A percentile compares a stretch with the other conserved stretches of the same genome.
These are phyloP conservation scores for Gliomastix tumulicola DNA, from an alignment of 2,329 filamentous ascomycete species.

Conservation along the genomic window DNA sequence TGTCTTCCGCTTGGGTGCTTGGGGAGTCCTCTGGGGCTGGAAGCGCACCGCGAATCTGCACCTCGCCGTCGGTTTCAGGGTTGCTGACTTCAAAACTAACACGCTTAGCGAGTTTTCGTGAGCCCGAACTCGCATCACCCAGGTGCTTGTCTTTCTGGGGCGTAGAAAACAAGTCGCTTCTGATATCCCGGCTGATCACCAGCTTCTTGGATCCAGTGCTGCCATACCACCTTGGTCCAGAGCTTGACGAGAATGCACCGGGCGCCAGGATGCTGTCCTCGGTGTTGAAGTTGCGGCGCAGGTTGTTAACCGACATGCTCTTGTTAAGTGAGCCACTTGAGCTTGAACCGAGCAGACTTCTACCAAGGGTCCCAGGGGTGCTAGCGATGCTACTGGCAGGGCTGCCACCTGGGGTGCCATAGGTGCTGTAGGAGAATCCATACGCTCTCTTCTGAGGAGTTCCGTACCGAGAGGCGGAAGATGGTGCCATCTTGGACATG, in stretches of 20 bases:
- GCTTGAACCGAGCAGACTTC: conserved; percentile 59
- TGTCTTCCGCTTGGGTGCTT: conserved; percentile 23
- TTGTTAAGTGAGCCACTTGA: conserved; percentile 69
- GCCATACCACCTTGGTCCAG: conserved; percentile 57
- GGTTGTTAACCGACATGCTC: conserved; percentile 81
- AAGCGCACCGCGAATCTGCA: conserved; percentile 23
- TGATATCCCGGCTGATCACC: conserved; percentile 82
- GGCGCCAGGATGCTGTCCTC: conserved; percentile 84
- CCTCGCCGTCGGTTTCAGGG: conserved; percentile 26
- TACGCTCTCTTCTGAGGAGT: conserved; percentile 85
- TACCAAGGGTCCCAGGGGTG: conserved; percentile 60
- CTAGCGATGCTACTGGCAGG: conserved; percentile 57
- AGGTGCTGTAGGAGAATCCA: conserved; percentile 89
- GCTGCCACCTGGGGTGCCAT: conserved; percentile 71
- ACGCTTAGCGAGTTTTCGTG: conserved; percentile 64
- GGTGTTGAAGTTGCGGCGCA: conserved; percentile 72
- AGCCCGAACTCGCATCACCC: conserved; percentile 30
- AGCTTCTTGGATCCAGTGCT: conserved; percentile 76
- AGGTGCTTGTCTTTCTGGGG: conserved; percentile 45
- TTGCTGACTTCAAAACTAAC: conserved; percentile 81
- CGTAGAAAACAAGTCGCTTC: conserved; percentile 62
- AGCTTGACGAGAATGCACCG: conserved; percentile 71
- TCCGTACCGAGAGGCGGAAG: conserved; percentile 68
- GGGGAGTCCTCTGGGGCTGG: conserved; percentile 23
- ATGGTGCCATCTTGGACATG: conserved; percentile 80